phyloP scores from a whole-genome alignment of 83 land plant genomes.

The Thuja plicata region DNA sequence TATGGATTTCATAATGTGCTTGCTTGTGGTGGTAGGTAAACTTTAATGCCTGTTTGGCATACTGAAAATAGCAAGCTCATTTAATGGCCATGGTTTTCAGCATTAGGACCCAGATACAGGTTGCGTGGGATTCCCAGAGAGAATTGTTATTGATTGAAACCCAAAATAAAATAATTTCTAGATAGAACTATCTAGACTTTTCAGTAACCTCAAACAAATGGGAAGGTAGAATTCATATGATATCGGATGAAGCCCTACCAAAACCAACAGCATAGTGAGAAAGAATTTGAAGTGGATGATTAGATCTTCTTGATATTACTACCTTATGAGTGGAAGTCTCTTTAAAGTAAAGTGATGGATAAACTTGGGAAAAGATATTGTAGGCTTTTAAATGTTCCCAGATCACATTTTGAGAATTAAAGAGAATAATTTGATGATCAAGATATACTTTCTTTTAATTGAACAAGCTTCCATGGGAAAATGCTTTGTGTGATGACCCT shows the following conservation, averaged over 20 bases:
- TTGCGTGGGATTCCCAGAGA: background rate
- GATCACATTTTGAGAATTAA: background rate
- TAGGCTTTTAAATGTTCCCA: background rate
- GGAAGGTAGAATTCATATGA: background rate
- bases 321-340: background rate
- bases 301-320: slow-evolving; percentile 1
- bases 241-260: background rate
- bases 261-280: background rate
- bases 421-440: background rate
- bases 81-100: background rate
- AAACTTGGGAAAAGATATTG: background rate
- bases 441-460: background rate
- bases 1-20: background rate
- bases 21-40: background rate
- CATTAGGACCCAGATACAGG: background rate
- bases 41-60: background rate
- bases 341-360: background rate
- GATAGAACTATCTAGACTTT: background rate
- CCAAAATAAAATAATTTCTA: background rate
- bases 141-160: background rate
- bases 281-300: background rate
- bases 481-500: background rate
- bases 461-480: background rate
- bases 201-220: background rate
- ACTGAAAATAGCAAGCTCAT: background rate